Evolutionary conservation across 2,329 filamentous ascomycete species (phyloP), one percentile per base, ranked within the genome.

Genomic region (Phoma sp.): DNA sequence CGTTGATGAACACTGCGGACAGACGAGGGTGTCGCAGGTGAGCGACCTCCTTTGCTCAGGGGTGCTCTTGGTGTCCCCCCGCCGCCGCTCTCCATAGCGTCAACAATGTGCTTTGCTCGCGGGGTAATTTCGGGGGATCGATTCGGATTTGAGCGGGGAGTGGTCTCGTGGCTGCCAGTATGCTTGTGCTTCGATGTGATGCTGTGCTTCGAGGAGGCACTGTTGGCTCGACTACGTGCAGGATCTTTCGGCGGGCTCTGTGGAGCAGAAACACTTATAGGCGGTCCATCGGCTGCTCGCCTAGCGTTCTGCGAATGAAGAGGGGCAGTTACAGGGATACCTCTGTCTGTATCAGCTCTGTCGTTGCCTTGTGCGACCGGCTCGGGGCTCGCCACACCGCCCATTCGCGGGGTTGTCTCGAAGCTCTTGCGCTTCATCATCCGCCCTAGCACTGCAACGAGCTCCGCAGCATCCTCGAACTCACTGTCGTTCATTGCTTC

Each of bases 401-500:
- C 65, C 22, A 75, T 66, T 8, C 66, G 68, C 27, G 72, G 72
- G 18, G 72, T 74, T 3, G 68, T 69, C 59, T 75, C 74, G 62
- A 67, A 75, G 43, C 72, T 70, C 61, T 76, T 68, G 1, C 91
- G 84, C 76, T 89, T 93, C 83, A 93, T 91, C 87, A 97, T 95
- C 68, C 88, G 90, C 6, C 91, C 91, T 1, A 98, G 75, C 0
- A 95, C 87, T 1, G 89, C 89, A 7, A 98, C 93, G 10, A 97
- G 82, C 67, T 93, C 89, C 53, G 91, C 92, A 0, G 93, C 91
- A 73, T 98, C 95, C 61, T 89, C 86, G 71, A 97, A 99, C 80
- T 95, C 96, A 62, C 96, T 91, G 68, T 98, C 93, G 55, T 96
- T 91, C 86, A 98, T 93, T 18, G 90, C 91, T 74, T 97, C 93